Evolutionary conservation across 257 asterid species (phyloP).

Genomic region (Echium plantagineum): DNA sequence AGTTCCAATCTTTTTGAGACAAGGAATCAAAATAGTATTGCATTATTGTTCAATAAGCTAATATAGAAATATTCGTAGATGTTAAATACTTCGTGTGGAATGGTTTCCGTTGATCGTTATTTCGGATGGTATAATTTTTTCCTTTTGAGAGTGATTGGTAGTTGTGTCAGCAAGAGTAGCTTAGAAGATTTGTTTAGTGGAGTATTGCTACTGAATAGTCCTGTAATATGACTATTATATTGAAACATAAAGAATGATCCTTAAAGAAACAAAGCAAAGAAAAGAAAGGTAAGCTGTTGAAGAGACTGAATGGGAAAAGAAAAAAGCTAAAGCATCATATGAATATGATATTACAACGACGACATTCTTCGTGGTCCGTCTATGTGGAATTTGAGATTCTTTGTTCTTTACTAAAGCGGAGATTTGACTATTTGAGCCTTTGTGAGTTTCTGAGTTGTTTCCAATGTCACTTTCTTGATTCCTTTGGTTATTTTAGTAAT

Average conservation of each 20-base stretch:
- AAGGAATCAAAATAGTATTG: background rate
- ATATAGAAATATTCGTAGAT: too few relatives aligned
- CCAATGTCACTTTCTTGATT: slow-evolving; percentile 5
- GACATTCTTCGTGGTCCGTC: slow-evolving; percentile 16
- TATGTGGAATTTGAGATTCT: slow-evolving; percentile 29
- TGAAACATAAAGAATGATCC: too few relatives aligned
- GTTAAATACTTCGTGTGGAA: background rate
- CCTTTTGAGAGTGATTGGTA: background rate
- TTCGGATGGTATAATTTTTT: too few relatives aligned
- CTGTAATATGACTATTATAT: background rate
- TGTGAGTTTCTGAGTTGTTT: background rate
- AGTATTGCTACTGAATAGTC: too few relatives aligned
- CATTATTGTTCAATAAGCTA: too few relatives aligned
- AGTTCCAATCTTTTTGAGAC: too few relatives aligned
- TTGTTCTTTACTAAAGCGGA: slow-evolving; percentile 23
- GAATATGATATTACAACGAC: slow-evolving; percentile 13
- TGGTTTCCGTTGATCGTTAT: background rate
- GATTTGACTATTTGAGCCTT: slow-evolving; percentile 15
- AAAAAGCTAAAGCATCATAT: slow-evolving; percentile 24
- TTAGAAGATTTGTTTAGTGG: too few relatives aligned
- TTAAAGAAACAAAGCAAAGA: too few relatives aligned
- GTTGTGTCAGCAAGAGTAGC: background rate
- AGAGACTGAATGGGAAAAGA: slow-evolving; percentile 21
- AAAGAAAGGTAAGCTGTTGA: slow-evolving; percentile 18
- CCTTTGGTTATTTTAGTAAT: slow-evolving; percentile 2